Percentiles rank a stretch among this genome's conserved stretches.
Conservation (phyloP, 768 basidiomycete species). For the Mycena belliarum region DNA sequence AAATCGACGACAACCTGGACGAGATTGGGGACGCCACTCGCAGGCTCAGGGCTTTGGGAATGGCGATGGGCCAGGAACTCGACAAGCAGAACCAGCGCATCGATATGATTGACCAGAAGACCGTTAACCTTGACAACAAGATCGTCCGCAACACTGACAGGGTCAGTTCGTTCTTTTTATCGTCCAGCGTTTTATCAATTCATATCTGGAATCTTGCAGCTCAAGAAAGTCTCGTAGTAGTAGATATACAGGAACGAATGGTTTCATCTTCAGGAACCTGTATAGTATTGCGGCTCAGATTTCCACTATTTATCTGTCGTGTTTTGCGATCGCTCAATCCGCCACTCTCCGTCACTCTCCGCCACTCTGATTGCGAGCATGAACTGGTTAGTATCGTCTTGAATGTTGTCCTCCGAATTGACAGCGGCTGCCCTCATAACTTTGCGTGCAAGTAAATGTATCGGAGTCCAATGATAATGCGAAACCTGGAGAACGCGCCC, state of each 20-base stretch:
- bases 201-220: conserved; percentile 47
- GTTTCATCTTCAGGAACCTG: no score
- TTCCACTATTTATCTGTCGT: neutral
- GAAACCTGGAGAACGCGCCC: no score
- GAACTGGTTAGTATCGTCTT: neutral
- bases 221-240: conserved; percentile 62
- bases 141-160: conserved; percentile 83
- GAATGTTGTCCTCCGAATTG: no score
- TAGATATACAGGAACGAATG: no score
- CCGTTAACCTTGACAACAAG: conserved; percentile 69
- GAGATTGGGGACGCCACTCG: conserved; percentile 81
- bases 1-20: conserved; percentile 88
- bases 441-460: no score
- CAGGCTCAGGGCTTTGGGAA: conserved; percentile 75
- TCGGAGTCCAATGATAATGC: no score
- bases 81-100: conserved; percentile 84
- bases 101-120: conserved; percentile 75
- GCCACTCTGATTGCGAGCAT: no score
- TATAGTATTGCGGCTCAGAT: neutral
- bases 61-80: conserved; percentile 86
- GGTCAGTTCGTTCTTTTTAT: conserved; percentile 44
- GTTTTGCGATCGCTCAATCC: neutral
- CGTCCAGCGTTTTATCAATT: neutral
- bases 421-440: no score
- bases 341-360: neutral